These are phyloP conservation scores for Aphanomyces cochlioides DNA, from an alignment of 352 stramenopile genomes.

Conservation along the genomic window DNA sequence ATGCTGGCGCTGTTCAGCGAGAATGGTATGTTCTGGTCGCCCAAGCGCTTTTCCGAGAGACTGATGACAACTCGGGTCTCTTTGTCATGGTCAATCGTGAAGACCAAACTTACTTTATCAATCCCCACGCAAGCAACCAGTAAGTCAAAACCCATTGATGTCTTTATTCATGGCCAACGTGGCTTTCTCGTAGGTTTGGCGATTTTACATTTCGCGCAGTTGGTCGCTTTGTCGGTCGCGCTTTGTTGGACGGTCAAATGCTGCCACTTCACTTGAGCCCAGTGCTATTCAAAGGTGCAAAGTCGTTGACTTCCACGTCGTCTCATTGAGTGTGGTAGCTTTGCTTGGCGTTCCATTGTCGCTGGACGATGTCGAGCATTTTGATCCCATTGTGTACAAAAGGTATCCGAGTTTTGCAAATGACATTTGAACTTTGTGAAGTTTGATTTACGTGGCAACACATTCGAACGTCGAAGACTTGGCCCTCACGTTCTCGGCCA, in stretches of 20 bases:
- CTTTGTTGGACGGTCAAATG: constrained; percentile 63
- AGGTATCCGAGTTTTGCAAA: constrained; percentile 29
- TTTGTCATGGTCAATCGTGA: constrained; percentile 73
- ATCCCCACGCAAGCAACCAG: constrained; percentile 48
- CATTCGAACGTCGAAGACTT: constrained; percentile 62
- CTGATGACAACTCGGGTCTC: constrained; percentile 41
- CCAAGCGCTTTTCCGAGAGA: constrained; percentile 53
- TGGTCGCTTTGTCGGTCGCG: constrained; percentile 57
- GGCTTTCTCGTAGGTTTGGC: too few species aligned
- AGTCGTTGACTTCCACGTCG: constrained; percentile 93
- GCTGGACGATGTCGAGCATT: constrained; percentile 90
- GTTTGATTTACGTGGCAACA: constrained; percentile 61
- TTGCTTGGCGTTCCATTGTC: constrained; percentile 93
- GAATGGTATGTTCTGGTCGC: constrained; percentile 86
- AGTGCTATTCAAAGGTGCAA: constrained; percentile 67
- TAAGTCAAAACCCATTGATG: constrained; percentile 40
- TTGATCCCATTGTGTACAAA: constrained; percentile 54
- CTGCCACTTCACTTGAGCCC: constrained; percentile 68
- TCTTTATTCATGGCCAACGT: too few species aligned
- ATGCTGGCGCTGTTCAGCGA: constrained; percentile 80
- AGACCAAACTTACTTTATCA: constrained; percentile 56
- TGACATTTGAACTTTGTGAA: constrained; percentile 24
- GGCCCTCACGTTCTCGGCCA: constrained; percentile 74
- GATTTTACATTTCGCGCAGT: constrained; percentile 50
- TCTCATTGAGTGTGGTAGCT: constrained; percentile 94